Percentiles rank a stretch among this genome's conserved stretches.
Evolutionary conservation across 176 grass and related monocot species (phyloP).

Genomic region (Tillandsia leiboldiana): DNA sequence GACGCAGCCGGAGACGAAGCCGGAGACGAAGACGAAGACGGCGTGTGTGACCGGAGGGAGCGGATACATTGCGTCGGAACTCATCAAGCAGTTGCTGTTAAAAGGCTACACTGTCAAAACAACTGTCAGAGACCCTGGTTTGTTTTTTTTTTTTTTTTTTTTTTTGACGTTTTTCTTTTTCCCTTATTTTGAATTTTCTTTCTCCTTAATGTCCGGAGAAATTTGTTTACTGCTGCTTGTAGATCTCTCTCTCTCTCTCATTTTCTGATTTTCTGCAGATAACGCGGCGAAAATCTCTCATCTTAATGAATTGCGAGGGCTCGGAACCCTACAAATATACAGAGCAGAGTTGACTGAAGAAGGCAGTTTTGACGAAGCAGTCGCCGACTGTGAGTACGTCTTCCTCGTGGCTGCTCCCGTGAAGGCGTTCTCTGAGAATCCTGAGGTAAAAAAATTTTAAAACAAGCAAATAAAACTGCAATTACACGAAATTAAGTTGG

Average conservation of each 20-base stretch:
- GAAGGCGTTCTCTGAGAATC: slow-evolving; percentile 27
- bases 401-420: slow-evolving; percentile 60
- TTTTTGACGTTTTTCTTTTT: background rate
- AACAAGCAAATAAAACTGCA: background rate
- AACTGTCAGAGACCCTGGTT: slow-evolving; percentile 56
- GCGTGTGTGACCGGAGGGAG: slow-evolving; percentile 66
- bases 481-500: too few relatives aligned
- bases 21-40: slow-evolving; percentile 9
- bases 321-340: slow-evolving; percentile 37
- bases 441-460: slow-evolving; percentile 25
- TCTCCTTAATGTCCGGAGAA: background rate
- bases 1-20: background rate
- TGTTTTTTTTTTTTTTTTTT: background rate
- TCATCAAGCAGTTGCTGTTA: slow-evolving; percentile 53
- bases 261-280: slow-evolving; percentile 12
- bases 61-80: slow-evolving; percentile 44
- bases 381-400: slow-evolving; percentile 43
- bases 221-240: background rate
- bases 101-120: slow-evolving; percentile 49
- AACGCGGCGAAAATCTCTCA: slow-evolving; percentile 28
- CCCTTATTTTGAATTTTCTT: too few relatives aligned
- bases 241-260: too few relatives aligned
- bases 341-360: slow-evolving; percentile 36
- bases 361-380: slow-evolving; percentile 57
- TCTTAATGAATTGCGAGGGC: slow-evolving; percentile 37